Evolutionary conservation across 2,329 filamentous ascomycete species (phyloP).

Genomic region (Fusarium sp.): DNA sequence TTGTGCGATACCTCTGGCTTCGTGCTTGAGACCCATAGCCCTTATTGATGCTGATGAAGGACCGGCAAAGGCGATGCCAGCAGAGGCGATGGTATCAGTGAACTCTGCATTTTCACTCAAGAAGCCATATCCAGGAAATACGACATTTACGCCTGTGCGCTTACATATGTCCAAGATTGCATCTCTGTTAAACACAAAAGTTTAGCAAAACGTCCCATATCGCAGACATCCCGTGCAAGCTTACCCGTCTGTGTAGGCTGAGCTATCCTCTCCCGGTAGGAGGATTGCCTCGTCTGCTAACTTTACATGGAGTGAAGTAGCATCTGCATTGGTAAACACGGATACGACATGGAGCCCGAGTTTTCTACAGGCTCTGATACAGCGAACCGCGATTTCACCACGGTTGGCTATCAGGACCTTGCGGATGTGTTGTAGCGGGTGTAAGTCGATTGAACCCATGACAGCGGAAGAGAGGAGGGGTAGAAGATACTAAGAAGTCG

Average conservation of each 20-base stretch:
- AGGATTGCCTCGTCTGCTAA: background rate
- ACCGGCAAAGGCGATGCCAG: background rate
- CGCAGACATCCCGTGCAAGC: background rate
- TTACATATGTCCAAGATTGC: background rate
- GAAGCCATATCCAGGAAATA: slow-evolving; percentile 2
- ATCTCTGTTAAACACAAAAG: background rate
- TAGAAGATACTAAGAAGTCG: background rate
- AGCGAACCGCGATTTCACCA: background rate
- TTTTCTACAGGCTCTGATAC: background rate
- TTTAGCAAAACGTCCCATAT: background rate
- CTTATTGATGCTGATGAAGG: background rate
- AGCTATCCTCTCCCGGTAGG: background rate
- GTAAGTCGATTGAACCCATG: slow-evolving; percentile 2
- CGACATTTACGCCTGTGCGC: background rate
- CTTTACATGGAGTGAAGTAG: background rate
- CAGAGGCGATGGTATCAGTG: background rate
- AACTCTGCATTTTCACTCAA: slow-evolving; percentile 1
- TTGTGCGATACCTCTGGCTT: background rate
- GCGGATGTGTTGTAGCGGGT: background rate
- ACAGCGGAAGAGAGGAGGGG: background rate
- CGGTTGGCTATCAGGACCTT: slow-evolving; percentile 1
- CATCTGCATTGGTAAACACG: background rate
- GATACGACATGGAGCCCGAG: background rate
- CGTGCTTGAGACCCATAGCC: background rate
- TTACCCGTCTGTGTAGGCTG: background rate